Evolutionary conservation across 2,329 filamentous ascomycete genomes (phyloP).

Genomic region (Coniosporium uncinatum): DNA sequence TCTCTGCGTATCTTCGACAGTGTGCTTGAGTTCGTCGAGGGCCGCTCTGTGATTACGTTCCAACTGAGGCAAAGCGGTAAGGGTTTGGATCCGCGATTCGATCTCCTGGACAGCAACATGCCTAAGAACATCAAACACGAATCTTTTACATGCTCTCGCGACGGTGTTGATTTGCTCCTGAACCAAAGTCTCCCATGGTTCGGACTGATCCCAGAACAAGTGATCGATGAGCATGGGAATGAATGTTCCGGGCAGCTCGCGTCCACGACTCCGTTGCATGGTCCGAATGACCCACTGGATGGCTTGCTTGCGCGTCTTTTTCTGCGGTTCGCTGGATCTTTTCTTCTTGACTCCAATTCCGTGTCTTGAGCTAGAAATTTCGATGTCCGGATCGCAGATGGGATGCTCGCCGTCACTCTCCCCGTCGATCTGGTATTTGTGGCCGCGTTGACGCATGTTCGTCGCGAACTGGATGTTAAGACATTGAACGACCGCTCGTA

Average conservation of each 20-base stretch:
- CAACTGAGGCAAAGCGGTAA: conserved; percentile 35
- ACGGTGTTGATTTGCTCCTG: conserved; percentile 27
- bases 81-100: conserved; percentile 15
- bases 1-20: conserved; percentile 38
- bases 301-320: conserved; percentile 16
- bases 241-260: conserved; percentile 56
- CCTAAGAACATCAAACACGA: conserved; percentile 24
- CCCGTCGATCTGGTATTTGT: conserved; percentile 26
- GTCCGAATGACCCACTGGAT: conserved; percentile 31
- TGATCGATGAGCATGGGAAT: conserved; percentile 53
- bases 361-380: conserved; percentile 7
- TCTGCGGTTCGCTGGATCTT: neutral
- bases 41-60: conserved; percentile 25
- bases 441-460: conserved; percentile 34
- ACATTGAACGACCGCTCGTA: conserved; percentile 50
- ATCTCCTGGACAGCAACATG: conserved; percentile 33
- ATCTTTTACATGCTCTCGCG: conserved; percentile 20
- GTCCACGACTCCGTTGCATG: conserved; percentile 37
- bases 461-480: conserved; percentile 40
- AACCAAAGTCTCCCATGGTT: conserved; percentile 43
- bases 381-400: neutral
- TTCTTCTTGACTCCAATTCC: neutral
- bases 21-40: conserved; percentile 32
- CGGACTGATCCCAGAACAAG: conserved; percentile 53
- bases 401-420: conserved; percentile 6